phyloP scores from a whole-genome alignment of 495 filamentous ascomycete genomes.

The Hamigera avellanea region DNA sequence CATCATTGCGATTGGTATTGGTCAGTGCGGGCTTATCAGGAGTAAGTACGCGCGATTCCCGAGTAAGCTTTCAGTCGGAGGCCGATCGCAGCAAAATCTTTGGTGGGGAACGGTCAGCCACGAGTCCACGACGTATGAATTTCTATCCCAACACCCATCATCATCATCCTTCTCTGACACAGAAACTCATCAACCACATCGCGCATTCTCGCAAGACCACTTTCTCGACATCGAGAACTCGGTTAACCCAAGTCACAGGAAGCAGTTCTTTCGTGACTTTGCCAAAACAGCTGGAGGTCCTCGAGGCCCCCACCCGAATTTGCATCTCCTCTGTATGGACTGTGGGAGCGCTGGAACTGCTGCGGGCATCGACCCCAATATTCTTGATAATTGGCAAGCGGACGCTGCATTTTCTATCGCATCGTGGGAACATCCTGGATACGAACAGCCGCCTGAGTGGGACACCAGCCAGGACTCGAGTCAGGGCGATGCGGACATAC shows the following conservation, averaged over 20 bases:
- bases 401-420: conserved; percentile 24
- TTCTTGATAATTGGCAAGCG: conserved; percentile 34
- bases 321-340: conserved; percentile 32
- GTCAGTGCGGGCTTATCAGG: conserved; percentile 12
- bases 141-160: conserved; percentile 9
- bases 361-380: conserved; percentile 40
- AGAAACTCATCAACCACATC: no score
- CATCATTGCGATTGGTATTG: conserved; percentile 5
- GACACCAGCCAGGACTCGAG: conserved; percentile 35
- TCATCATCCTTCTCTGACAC: conserved; percentile 18
- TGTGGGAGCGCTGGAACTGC: conserved; percentile 27
- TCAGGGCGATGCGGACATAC: conserved; percentile 29
- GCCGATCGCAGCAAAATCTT: conserved; percentile 16
- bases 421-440: conserved; percentile 29
- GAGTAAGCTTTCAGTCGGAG: conserved; percentile 4
- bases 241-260: no score
- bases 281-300: no score
- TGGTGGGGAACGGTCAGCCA: conserved; percentile 11
- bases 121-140: background rate
- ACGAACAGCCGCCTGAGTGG: conserved; percentile 33
- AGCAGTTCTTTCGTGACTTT: no score
- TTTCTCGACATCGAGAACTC: no score
- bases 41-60: no score
- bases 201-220: no score
- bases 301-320: conserved; percentile 3